Evolutionary conservation across 306 rosid species (phyloP), one percentile per base, ranked within the genome.

Genomic region (Cucurbita moschata): DNA sequence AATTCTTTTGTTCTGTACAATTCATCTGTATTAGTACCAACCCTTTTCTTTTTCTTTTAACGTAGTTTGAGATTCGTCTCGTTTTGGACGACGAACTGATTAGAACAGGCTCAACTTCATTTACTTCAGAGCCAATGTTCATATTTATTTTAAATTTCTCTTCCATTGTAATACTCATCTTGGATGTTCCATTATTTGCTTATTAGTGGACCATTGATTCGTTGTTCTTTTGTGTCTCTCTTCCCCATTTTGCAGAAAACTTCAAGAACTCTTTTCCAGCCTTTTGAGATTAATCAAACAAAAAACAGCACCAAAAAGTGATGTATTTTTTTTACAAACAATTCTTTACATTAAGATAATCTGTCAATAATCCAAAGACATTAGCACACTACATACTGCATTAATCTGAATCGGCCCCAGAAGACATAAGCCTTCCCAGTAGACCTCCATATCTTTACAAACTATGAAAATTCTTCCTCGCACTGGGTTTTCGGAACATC

Each of bases 321-420:
- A 63, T 42, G 52, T 61, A 43, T 42, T 65, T 65, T 49, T 43
- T 65, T 49, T 43, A 19, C 44, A n/a, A 42, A 42, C 35, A 42
- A 18, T 1, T 65, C 71, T 65, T n/a, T 66, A 66, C 53, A 65
- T 12, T 44, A 44, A 66, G 72, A 66, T 66, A 43, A 19, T 19
- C 19, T 10, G 38, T 43, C 72, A 44, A 66, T 43, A 43, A 66
- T 43, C 54, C 35, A 16, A 66, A 21, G n/a, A 66, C 5, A 64
- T 9, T 65, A 66, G 71, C 52, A 42, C 46, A 42, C 71, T 65
- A 65, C 64, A 58, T 26, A 58, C 71, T 63, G 50, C 70, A 63
- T 63, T 40, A 63, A 39, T 40, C 71, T 64, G 18, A 40, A 64
- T 18, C 71, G 35, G 51, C 21, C 50, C 35, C 71, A 64, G 71